Base-by-base conservation (phyloP, 2,329 filamentous ascomycete genomes). In the Ophiostoma sp. region DNA sequence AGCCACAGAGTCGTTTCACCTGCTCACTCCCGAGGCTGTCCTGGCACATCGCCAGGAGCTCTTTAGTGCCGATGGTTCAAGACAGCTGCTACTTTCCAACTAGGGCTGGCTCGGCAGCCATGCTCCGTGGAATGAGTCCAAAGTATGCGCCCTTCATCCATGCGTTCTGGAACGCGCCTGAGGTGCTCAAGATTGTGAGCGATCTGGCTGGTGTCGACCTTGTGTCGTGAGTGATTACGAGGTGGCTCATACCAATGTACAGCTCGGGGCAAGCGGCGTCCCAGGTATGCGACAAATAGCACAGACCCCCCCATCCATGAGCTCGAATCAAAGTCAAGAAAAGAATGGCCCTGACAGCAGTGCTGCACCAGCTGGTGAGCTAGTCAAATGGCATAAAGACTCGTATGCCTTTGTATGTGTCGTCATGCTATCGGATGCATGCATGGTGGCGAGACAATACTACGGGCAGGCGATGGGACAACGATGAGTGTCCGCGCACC, bases 61-160 rank as follows among this genome's bases (percentile, higher is more conserved):
- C 7, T 63, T 63, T 16, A 63, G 14, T 16, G 11, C 38, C 36
- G 16, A 63, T 42, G 60, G 60, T 63, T 41, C 60, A 42, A 6
- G 60, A 63, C 16, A 63, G 42, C n/a, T 63, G 60, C 40, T 63
- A 63, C 16, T 63, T 63, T 14, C 40, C 60, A 3, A 63, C 60
- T 4, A 18, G 40, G 14, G 40, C 60, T 2, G 60, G 60, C 16
- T 63, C 60, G 4, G 60, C 60, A 7, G 60, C 60, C 60, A 63
- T 63, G 60, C 60, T 63, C 14, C 60, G 60, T 40, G 60, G 60
- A n/a, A 42, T 63, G 40, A 11, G 60, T 8, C 58, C 58, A 14
- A 63, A 63, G 60, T 63, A 63, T 42, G 60, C 60, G 12, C 60
- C 60, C 3, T 63, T 63, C 18, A 63, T 63, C 16, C 60, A 63